phyloP scores from a whole-genome alignment of 768 basidiomycete genomes.

The Suillus cothurnatus region DNA sequence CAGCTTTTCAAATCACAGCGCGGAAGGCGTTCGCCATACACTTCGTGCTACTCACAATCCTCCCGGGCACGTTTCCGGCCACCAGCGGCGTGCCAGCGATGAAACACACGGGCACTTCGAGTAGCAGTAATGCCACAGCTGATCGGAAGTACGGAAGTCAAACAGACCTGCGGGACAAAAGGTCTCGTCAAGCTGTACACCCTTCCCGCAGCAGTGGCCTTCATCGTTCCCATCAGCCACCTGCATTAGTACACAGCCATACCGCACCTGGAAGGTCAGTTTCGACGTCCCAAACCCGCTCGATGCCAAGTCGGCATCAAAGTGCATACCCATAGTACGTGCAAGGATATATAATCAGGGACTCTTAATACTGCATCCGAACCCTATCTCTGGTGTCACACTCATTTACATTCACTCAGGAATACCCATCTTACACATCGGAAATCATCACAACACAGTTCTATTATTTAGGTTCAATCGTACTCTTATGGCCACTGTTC shows the following conservation, averaged over 20 bases:
- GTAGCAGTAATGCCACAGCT: conserved; percentile 13
- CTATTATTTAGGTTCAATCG: conserved; percentile 5
- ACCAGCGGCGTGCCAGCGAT: conserved; percentile 35
- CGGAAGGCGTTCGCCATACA: conserved; percentile 21
- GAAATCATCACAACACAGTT: conserved; percentile 15
- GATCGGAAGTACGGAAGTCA: conserved; percentile 21
- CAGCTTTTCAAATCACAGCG: conserved; percentile 26
- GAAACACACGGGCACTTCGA: conserved; percentile 22
- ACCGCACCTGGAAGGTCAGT: conserved; percentile 19
- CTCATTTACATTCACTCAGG: conserved; percentile 24
- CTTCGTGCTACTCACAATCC: conserved; percentile 23
- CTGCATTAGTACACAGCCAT: conserved; percentile 15
- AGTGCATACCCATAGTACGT: conserved; percentile 23
- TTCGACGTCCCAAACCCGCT: conserved; percentile 20
- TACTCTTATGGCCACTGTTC: conserved; percentile 9
- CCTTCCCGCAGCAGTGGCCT: conserved; percentile 10
- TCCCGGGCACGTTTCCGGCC: conserved; percentile 13
- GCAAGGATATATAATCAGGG: neutral
- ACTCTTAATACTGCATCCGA: conserved; percentile 14
- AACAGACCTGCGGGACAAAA: conserved; percentile 17
- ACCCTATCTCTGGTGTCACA: conserved; percentile 10
- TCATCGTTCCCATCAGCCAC: conserved; percentile 27
- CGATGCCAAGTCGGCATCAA: conserved; percentile 19
- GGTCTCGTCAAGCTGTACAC: conserved; percentile 14
- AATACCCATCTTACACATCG: conserved; percentile 26